phyloP scores from a whole-genome alignment of 352 stramenopile genomes.

The Phytophthora hibernalis region DNA sequence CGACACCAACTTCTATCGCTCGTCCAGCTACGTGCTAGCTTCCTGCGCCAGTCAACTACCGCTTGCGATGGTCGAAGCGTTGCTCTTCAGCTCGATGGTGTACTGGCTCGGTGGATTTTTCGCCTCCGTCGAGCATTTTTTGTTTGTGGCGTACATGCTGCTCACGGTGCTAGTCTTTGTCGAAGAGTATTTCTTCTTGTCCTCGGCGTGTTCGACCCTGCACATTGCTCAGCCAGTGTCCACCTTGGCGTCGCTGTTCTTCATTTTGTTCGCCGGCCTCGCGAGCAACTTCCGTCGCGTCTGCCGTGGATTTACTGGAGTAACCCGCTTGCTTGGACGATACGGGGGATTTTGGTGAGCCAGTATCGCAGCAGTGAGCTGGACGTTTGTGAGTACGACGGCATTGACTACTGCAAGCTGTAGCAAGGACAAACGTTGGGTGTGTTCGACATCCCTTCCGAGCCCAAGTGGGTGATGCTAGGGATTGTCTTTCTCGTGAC shows the following conservation, averaged over 20 bases:
- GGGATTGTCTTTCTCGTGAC: constrained; percentile 42
- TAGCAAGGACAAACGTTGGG: constrained; percentile 45
- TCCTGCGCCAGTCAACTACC: constrained; percentile 41
- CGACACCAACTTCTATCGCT: constrained; percentile 83
- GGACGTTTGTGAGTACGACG: constrained; percentile 43
- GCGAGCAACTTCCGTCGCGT: constrained; percentile 45
- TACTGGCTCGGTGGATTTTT: constrained; percentile 84
- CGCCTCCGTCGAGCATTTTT: constrained; percentile 25
- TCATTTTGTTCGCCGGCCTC: constrained; percentile 60
- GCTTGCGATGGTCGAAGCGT: constrained; percentile 59
- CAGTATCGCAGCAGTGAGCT: constrained; percentile 49
- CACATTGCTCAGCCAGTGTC: constrained; percentile 53
- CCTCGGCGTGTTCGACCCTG: constrained; percentile 41
- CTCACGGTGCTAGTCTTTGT: constrained; percentile 56
- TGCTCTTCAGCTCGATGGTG: constrained; percentile 80
- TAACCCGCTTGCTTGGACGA: constrained; percentile 60
- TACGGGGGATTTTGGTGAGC: constrained; percentile 49
- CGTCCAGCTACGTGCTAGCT: constrained; percentile 78
- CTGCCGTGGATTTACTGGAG: constrained; percentile 68
- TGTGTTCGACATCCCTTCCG: constrained; percentile 48
- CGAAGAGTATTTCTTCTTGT: constrained; percentile 51
- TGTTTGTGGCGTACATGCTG: constrained; percentile 57
- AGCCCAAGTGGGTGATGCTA: constrained; percentile 46
- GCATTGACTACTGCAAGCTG: constrained; percentile 49
- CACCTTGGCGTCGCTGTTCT: constrained; percentile 50